Conservation (phyloP, 2,329 filamentous ascomycete genomes). For the Alternaria sp. region DNA sequence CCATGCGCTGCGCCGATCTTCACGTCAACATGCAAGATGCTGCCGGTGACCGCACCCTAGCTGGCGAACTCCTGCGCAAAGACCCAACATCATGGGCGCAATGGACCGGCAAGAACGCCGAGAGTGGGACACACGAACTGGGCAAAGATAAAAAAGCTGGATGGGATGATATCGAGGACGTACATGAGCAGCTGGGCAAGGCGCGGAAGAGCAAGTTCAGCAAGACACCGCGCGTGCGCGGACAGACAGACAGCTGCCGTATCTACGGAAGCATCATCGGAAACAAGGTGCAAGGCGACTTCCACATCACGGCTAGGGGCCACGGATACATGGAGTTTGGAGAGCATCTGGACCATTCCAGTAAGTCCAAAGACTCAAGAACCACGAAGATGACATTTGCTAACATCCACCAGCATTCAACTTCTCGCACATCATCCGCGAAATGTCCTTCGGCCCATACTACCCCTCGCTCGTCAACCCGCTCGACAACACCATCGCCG, state of each 20-base stretch:
- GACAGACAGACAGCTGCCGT: slow-evolving; percentile 75
- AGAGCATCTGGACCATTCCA: slow-evolving; percentile 78
- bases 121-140: slow-evolving; percentile 55
- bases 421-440: slow-evolving; percentile 95
- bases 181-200: slow-evolving; percentile 85
- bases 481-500: slow-evolving; percentile 89
- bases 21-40: slow-evolving; percentile 98
- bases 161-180: slow-evolving; percentile 76
- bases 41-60: slow-evolving; percentile 87
- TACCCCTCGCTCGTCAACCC: slow-evolving; percentile 94
- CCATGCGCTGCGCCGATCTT: slow-evolving; percentile 86
- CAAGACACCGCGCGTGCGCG: slow-evolving; percentile 73
- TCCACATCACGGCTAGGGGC: slow-evolving; percentile 93
- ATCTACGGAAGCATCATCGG: slow-evolving; percentile 88
- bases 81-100: slow-evolving; percentile 82
- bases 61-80: slow-evolving; percentile 73
- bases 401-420: slow-evolving; percentile 74
- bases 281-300: slow-evolving; percentile 97
- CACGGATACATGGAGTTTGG: slow-evolving; percentile 90
- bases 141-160: slow-evolving; percentile 43
- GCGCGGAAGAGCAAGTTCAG: slow-evolving; percentile 70
- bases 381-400: background rate
- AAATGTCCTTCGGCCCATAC: slow-evolving; percentile 96
- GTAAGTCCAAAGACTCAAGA: slow-evolving; percentile 59
- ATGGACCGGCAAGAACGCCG: slow-evolving; percentile 76